These are phyloP conservation scores for Amyloporia xantha DNA, from an alignment of 768 basidiomycete genomes.

Conservation along the genomic window DNA sequence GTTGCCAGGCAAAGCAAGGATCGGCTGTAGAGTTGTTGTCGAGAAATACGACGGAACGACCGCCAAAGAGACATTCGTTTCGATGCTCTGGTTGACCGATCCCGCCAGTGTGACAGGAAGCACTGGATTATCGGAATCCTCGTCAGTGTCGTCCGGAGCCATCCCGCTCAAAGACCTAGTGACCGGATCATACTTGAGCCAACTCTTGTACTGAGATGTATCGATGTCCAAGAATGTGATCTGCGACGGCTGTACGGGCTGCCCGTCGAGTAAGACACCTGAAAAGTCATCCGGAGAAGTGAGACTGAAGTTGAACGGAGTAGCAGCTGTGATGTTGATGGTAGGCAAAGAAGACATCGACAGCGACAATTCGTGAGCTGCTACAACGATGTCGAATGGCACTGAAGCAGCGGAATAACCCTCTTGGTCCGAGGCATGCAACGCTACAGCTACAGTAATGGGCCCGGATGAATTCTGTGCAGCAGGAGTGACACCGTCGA, in stretches of 20 bases:
- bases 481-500: constrained; percentile 71
- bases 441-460: constrained; percentile 39
- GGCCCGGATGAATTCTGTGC: constrained; percentile 34
- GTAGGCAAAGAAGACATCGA: constrained; percentile 42
- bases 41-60: constrained; percentile 73
- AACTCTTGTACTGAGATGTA: constrained; percentile 43
- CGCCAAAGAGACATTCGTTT: constrained; percentile 57
- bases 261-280: constrained; percentile 58
- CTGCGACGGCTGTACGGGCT: constrained; percentile 49
- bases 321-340: constrained; percentile 63
- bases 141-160: constrained; percentile 41
- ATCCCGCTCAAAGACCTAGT: constrained; percentile 58
- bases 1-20: constrained; percentile 46
- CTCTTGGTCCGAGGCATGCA: constrained; percentile 66
- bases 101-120: constrained; percentile 62
- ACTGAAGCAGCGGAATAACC: constrained; percentile 60
- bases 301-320: constrained; percentile 45
- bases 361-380: constrained; percentile 60
- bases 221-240: constrained; percentile 55
- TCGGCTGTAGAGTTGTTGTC: constrained; percentile 45
- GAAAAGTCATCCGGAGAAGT: constrained; percentile 51
- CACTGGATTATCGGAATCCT: constrained; percentile 23
- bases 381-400: constrained; percentile 61
- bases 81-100: constrained; percentile 59
- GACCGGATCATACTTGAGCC: constrained; percentile 54